Evolutionary conservation across 2,329 filamentous ascomycete genomes (phyloP), one percentile per base, ranked within the genome.

Genomic region (Cladosporium sp.): DNA sequence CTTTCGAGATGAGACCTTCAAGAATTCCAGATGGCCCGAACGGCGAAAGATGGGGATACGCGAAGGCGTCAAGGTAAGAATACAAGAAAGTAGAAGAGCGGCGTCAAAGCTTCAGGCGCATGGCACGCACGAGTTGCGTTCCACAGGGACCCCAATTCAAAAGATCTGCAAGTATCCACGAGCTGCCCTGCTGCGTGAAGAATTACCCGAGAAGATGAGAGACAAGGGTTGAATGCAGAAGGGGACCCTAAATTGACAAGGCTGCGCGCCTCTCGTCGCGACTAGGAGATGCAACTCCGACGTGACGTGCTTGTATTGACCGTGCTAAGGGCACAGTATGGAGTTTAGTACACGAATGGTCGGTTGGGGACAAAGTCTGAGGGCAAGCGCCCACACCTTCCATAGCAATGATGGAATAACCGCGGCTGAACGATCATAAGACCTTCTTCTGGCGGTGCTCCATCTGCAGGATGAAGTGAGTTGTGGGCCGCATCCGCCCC

Each of bases 51-150:
- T n/a, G 8, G 19, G 17, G 12, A 38, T 30, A 30, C 28, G 43
- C 43, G 30, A 47, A 30, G 14, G 28, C 43, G 43, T 30, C 17
- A 47, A 30, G 25, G 25, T 9, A 30, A 47, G 43, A 14, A 30
- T 28, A 47, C 37, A 39, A 17, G 36, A 15, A 37, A 11, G 15
- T 12, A 15, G 25, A 22, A 47, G 43, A 30, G 8, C n/a, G 25
- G 17, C n/a, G 22, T 8, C 9, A 50, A 50, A 50, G 47, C 47
- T 50, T 50, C 47, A 56, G 47, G 54, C 54, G 47, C 54, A 56
- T 56, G 54, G 54, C 54, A 56, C 54, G 42, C 54, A 49, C 52
- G 52, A 45, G 52, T 28, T 22, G 51, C 28, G 52, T 45, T 45
- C 39, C 52, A 55, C 52, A 42, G 30, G 15, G 30, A 22, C 17